Conservation (phyloP, 1,284 basidiomycete species). For the Cutaneotrichosporon dermatis region DNA sequence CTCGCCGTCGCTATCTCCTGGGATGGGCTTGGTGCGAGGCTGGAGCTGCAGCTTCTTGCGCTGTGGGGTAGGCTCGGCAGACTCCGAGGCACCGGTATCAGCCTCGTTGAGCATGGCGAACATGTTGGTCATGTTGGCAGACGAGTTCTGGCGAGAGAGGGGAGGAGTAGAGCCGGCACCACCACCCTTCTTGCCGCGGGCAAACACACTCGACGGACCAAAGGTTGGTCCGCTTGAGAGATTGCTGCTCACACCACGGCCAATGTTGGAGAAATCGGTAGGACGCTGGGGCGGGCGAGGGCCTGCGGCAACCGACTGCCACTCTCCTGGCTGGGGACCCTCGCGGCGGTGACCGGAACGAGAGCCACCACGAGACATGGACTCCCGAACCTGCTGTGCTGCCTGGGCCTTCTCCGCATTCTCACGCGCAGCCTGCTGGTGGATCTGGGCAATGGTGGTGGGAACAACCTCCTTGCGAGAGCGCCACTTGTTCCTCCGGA, state of each 20-base stretch:
- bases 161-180: constrained; percentile 57
- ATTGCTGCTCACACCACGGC: constrained; percentile 70
- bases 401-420: constrained; percentile 66
- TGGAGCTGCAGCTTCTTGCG: constrained; percentile 69
- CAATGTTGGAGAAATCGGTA: constrained; percentile 77
- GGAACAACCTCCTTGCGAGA: constrained; percentile 71
- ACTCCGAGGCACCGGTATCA: constrained; percentile 48
- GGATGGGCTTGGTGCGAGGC: constrained; percentile 58
- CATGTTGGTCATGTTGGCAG: constrained; percentile 84
- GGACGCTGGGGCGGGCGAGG: constrained; percentile 53
- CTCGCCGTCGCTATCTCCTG: constrained; percentile 23
- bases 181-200: constrained; percentile 60
- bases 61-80: constrained; percentile 54
- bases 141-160: constrained; percentile 70
- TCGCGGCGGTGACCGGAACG: constrained; percentile 72
- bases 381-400: constrained; percentile 54
- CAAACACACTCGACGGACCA: constrained; percentile 79
- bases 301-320: constrained; percentile 65
- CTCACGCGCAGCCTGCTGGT: constrained; percentile 72
- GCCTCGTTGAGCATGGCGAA: constrained; percentile 68
- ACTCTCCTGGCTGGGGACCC: constrained; percentile 63
- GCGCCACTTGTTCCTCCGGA: constrained; percentile 78
- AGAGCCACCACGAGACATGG: constrained; percentile 74
- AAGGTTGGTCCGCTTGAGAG: constrained; percentile 63
- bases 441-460: constrained; percentile 81